A percentile compares a stretch with the other conserved stretches of the same genome.
These are phyloP conservation scores for Sungouiozyma intestinalis DNA, from an alignment of 805 yeast species.

Conservation along the genomic window DNA sequence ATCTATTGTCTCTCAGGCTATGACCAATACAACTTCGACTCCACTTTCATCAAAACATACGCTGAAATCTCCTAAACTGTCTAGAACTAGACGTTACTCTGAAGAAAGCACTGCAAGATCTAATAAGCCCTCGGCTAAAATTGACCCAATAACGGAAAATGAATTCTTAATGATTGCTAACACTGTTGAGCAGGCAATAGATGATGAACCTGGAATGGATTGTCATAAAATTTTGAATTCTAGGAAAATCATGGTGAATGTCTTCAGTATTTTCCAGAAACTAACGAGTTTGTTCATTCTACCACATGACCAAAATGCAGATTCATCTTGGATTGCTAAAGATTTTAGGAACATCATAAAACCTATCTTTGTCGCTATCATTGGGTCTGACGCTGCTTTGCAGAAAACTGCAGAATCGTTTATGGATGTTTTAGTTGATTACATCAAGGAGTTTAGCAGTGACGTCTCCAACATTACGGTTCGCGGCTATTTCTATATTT, in stretches of 20 bases:
- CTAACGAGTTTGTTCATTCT: constrained; percentile 19
- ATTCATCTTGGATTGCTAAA: constrained; percentile 12
- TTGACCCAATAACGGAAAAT: constrained; percentile 1
- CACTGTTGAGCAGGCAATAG: not conserved
- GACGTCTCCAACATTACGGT: constrained; percentile 23
- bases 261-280: constrained; percentile 23
- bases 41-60: constrained; percentile 7
- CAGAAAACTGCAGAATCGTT: constrained; percentile 30
- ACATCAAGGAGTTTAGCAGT: constrained; percentile 17
- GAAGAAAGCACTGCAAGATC: constrained; percentile 9
- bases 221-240: constrained; percentile 10
- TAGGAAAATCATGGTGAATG: constrained; percentile 22
- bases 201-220: not conserved
- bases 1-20: constrained; percentile 6
- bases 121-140: not conserved
- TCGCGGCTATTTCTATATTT: constrained; percentile 28
- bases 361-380: constrained; percentile 32
- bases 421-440: constrained; percentile 24
- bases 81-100: constrained; percentile 11
- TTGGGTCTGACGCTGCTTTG: constrained; percentile 30
- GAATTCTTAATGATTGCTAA: not conserved
- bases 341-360: constrained; percentile 23
- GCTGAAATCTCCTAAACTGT: constrained; percentile 8
- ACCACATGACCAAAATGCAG: constrained; percentile 13
- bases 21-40: constrained; percentile 10